These are phyloP conservation scores for Lupinus albus DNA, from an alignment of 306 rosid species.

Conservation along the genomic window DNA sequence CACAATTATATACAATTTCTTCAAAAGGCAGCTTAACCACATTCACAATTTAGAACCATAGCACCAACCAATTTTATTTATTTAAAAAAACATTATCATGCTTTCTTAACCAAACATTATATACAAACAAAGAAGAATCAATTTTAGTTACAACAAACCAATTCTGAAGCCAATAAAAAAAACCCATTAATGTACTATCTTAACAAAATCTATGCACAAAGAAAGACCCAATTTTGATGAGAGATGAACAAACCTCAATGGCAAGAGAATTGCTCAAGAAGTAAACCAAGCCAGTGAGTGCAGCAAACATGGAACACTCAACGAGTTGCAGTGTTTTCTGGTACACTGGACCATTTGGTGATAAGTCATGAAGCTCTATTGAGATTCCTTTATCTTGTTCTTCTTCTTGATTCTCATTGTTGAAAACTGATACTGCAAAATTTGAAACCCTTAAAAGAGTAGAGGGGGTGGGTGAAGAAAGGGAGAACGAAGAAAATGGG, in stretches of 20 bases:
- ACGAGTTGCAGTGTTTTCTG: constrained; percentile 84
- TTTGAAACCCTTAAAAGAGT: constrained; percentile 50
- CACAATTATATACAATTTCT: no score
- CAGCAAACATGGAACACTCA: constrained; percentile 98
- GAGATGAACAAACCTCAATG: constrained; percentile 65
- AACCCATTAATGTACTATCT: constrained; percentile 13
- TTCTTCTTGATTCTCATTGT: constrained; percentile 41
- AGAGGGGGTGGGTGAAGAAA: constrained; percentile 33
- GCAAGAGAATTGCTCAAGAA: constrained; percentile 92
- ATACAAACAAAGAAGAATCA: background rate
- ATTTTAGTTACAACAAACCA: background rate
- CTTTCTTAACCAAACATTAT: background rate
- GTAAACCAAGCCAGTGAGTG: constrained; percentile 90
- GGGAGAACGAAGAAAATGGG: constrained; percentile 19
- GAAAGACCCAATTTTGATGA: constrained; percentile 18
- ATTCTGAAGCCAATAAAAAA: background rate
- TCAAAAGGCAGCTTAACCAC: no score
- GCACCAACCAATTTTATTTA: constrained; percentile 6
- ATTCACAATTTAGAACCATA: no score
- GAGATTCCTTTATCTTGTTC: constrained; percentile 33
- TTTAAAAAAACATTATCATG: background rate
- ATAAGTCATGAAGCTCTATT: constrained; percentile 59
- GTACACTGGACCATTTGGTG: constrained; percentile 66
- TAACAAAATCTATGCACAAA: constrained; percentile 6
- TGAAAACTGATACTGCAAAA: constrained; percentile 33